A percentile compares a stretch with the other conserved stretches of the same genome.
phyloP scores from a whole-genome alignment of 106 monocot species.

The Dendrobium catenatum region DNA sequence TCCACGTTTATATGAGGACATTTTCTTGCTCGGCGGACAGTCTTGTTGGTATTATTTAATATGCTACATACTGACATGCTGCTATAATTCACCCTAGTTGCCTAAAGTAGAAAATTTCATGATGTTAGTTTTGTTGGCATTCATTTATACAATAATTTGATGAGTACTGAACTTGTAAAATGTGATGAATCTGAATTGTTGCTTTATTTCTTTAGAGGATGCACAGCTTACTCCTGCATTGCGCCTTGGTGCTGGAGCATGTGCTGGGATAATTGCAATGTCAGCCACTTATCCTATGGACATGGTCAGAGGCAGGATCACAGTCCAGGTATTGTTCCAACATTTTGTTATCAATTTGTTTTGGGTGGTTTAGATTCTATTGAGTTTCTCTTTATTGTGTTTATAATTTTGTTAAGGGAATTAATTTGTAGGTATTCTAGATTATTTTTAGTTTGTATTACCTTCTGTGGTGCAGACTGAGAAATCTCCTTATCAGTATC shows the following conservation, averaged over 20 bases:
- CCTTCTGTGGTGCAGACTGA: slow-evolving; percentile 45
- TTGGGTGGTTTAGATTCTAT: neutral
- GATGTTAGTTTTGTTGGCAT: no score
- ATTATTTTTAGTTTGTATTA: neutral
- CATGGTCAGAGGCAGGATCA: slow-evolving; percentile 95
- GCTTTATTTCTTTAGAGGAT: slow-evolving; percentile 56
- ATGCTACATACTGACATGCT: neutral
- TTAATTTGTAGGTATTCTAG: neutral
- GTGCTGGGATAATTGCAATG: slow-evolving; percentile 98
- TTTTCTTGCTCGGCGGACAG: no score
- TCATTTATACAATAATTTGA: neutral
- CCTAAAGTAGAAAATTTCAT: neutral
- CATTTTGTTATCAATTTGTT: neutral
- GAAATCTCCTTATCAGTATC: slow-evolving; percentile 78
- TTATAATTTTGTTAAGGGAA: neutral
- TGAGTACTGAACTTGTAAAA: neutral
- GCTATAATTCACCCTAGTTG: neutral
- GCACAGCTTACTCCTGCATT: slow-evolving; percentile 78
- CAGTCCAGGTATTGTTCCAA: slow-evolving; percentile 60
- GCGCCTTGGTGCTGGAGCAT: slow-evolving; percentile 93
- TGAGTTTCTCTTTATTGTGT: neutral
- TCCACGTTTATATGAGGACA: no score
- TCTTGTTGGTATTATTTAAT: neutral
- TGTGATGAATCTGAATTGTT: neutral
- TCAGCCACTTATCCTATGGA: slow-evolving; percentile 97